Evolutionary conservation across 2,329 filamentous ascomycete genomes (phyloP), one percentile per base, ranked within the genome.

Genomic region (Lasiodiplodia theobromae): DNA sequence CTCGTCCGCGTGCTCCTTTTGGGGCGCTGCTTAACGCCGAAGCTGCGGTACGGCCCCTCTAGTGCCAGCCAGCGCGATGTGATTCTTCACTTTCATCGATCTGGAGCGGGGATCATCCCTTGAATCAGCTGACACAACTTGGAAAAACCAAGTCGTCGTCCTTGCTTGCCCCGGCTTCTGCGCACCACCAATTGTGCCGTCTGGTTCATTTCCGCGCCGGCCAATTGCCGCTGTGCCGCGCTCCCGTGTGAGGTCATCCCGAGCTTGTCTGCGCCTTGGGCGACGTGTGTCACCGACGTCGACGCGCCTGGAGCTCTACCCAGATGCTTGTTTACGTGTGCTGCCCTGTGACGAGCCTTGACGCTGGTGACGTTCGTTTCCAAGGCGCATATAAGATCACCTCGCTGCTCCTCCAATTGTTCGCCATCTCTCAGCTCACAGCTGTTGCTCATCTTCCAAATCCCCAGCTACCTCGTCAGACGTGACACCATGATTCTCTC

Each of bases 401-500:
- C 25, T 31, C 57, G 10, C 8, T 4, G 12, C 1, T 21, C 23
- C 37, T 37, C 40, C 58, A 63, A 47, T 63, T 63, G 58, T 44
- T 49, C 58, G 40, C n/a, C 28, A 14, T 51, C 21, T 28, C 25
- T 44, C 58, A 21, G 23, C 28, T 28, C 25, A 11, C 40, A n/a
- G 25, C 58, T 18, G 18, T 40, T n/a, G 57, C 57, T n/a, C 37
- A 47, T 38, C 56, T 47, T 34, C 38, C 21, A 47, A 14, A 14
- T 57, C 2, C 62, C 4, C 47, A 52, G 2, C 10, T 14, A 28
- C 8, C 47, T 12, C 18, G 8, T 11, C 34, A 37, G 3, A 53
- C 14, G 6, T 14, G 16, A 37, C 57, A 67, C 51, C n/a, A 73
- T 72, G 72, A 79, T 86, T 71, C 68, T 88, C 70, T 84, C 85